Conservation (phyloP, 2,329 filamentous ascomycete genomes). For the Sarocladium kiliense region DNA sequence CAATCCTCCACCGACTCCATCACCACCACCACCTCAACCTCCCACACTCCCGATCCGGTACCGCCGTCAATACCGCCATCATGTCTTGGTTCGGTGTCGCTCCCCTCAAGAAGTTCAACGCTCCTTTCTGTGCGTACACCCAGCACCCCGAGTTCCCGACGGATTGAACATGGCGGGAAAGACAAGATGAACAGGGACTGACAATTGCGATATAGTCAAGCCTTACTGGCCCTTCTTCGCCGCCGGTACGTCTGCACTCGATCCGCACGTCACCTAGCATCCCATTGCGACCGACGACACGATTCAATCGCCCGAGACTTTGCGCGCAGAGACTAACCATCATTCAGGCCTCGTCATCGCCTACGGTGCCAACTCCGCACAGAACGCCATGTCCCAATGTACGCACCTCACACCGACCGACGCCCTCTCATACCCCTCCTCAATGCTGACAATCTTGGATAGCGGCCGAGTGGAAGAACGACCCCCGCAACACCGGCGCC, state of each 20-base stretch:
- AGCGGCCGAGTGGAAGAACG: conserved; percentile 97
- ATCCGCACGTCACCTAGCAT: conserved; percentile 12
- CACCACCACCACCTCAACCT: conserved; percentile 29
- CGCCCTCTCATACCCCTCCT: not conserved
- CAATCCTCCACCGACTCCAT: conserved; percentile 22
- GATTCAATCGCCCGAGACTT: not conserved
- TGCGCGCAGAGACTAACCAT: conserved; percentile 17
- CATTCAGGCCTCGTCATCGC: conserved; percentile 71
- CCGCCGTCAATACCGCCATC: conserved; percentile 35
- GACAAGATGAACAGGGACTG: not conserved
- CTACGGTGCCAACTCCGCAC: conserved; percentile 85
- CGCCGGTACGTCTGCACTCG: conserved; percentile 66
- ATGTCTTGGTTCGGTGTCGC: conserved; percentile 69
- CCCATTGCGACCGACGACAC: conserved; percentile 11
- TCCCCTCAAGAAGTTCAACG: conserved; percentile 73
- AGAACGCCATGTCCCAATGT: conserved; percentile 75
- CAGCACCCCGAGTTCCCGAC: conserved; percentile 14
- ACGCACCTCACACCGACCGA: conserved; percentile 23
- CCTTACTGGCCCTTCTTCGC: conserved; percentile 91
- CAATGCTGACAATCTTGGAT: conserved; percentile 21
- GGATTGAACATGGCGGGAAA: conserved; percentile 9
- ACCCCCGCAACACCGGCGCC: conserved; percentile 76
- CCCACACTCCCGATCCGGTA: conserved; percentile 24
- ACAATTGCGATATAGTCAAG: conserved; percentile 56
- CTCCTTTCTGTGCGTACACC: conserved; percentile 64